Conservation (phyloP, 2,329 filamentous ascomycete species). For the Orbilia ellipsospora region DNA sequence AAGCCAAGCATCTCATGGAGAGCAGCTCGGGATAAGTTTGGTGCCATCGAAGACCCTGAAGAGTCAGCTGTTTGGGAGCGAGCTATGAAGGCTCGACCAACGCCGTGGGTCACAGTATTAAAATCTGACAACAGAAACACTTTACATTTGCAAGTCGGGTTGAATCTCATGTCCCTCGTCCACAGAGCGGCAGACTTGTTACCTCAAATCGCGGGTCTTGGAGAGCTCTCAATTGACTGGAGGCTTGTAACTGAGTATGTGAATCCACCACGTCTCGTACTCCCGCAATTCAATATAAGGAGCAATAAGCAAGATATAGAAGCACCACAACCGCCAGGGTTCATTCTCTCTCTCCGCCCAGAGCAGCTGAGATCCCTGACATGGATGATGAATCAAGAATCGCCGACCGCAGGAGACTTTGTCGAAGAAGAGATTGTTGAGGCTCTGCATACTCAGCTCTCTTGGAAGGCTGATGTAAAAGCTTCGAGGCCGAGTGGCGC, state of each 20-base stretch:
- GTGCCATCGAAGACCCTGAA: conserved; percentile 67
- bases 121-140: conserved; percentile 57
- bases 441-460: conserved; percentile 65
- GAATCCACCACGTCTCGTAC: conserved; percentile 54
- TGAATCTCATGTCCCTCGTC: conserved; percentile 64
- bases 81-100: conserved; percentile 65
- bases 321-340: conserved; percentile 61
- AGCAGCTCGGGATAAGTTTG: conserved; percentile 60
- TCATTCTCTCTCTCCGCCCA: conserved; percentile 63
- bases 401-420: conserved; percentile 62
- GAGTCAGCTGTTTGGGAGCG: conserved; percentile 67
- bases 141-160: conserved; percentile 62
- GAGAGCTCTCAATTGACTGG: conserved; percentile 61
- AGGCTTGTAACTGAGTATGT: conserved; percentile 65
- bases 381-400: conserved; percentile 72
- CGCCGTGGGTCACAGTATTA: conserved; percentile 63
- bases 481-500: conserved; percentile 64
- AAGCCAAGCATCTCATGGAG: conserved; percentile 63
- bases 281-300: conserved; percentile 63
- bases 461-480: conserved; percentile 70
- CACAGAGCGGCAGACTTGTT: conserved; percentile 64
- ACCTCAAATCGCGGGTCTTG: conserved; percentile 22
- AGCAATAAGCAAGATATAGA: conserved; percentile 63
- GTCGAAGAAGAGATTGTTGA: conserved; percentile 70
- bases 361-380: conserved; percentile 69